Evolutionary conservation across 441 rosid species (phyloP).

Genomic region (Pelargonium australe): DNA sequence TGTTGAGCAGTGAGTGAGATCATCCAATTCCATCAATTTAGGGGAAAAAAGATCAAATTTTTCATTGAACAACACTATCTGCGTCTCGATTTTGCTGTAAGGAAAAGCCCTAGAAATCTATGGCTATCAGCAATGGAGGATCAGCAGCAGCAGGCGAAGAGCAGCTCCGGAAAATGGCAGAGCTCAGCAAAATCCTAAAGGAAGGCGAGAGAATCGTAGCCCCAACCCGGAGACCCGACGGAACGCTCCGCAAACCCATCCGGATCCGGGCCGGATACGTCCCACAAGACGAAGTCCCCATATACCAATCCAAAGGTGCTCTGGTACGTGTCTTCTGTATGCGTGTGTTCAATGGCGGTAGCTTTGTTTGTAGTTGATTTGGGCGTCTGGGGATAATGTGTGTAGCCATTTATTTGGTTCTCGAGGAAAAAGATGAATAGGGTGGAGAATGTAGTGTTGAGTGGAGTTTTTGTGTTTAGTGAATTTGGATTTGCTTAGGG

Average conservation of each 20-base stretch:
- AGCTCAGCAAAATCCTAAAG: slow-evolving; percentile 80
- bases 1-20: not conserved
- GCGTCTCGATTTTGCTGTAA: not conserved
- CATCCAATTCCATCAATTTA: not conserved
- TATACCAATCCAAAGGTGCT: slow-evolving; percentile 78
- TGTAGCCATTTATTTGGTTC: not conserved
- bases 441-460: not conserved
- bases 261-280: slow-evolving; percentile 75
- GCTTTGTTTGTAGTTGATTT: not conserved
- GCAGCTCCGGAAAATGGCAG: slow-evolving; percentile 48
- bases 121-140: slow-evolving; percentile 40
- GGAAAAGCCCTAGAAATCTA: slow-evolving; percentile 16
- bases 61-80: not conserved
- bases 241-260: slow-evolving; percentile 75
- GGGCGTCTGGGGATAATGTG: not conserved
- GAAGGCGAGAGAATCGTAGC: slow-evolving; percentile 86
- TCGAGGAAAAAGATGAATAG: not conserved
- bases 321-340: slow-evolving; percentile 44
- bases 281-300: slow-evolving; percentile 90
- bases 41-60: not conserved
- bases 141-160: slow-evolving; percentile 39
- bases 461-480: not conserved
- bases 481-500: not conserved
- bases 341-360: not conserved
- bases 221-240: slow-evolving; percentile 82